phyloP scores from a whole-genome alignment of 129 eudicot genomes.

The Glebionis coronaria region DNA sequence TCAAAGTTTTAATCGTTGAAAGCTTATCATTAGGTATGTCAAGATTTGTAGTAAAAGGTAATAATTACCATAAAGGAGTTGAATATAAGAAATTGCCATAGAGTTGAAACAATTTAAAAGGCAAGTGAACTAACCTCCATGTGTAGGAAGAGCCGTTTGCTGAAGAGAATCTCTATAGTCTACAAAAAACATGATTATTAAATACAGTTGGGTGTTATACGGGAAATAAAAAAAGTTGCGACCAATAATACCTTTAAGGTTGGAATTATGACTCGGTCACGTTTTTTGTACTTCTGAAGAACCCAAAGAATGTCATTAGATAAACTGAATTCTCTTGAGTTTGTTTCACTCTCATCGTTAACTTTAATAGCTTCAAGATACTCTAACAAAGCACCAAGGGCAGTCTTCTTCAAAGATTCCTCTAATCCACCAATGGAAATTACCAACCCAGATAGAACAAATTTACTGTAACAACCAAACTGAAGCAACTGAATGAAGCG shows the following conservation, averaged over 20 bases:
- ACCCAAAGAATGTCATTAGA: conserved; percentile 76
- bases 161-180: conserved; percentile 93
- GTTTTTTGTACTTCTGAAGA: conserved; percentile 70
- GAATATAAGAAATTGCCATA: neutral
- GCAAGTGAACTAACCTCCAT: conserved; percentile 70
- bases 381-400: conserved; percentile 74
- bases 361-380: conserved; percentile 52
- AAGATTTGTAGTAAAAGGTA: neutral
- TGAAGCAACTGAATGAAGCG: conserved; percentile 66
- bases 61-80: neutral
- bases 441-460: conserved; percentile 74
- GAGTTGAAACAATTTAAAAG: conserved; percentile 11
- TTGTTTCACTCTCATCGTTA: conserved; percentile 24
- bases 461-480: conserved; percentile 68
- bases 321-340: conserved; percentile 44
- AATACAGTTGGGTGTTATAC: neutral
- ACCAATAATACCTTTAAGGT: conserved; percentile 69
- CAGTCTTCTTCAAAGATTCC: conserved; percentile 79
- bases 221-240: neutral
- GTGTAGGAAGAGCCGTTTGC: conserved; percentile 64
- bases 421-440: conserved; percentile 91
- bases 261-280: conserved; percentile 83
- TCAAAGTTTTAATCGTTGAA: too few species aligned
- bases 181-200: conserved; percentile 36
- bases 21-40: too few species aligned